Evolutionary conservation across 2,329 filamentous ascomycete species (phyloP), one percentile per base, ranked within the genome.

Genomic region (Sarocladium brachiariae): DNA sequence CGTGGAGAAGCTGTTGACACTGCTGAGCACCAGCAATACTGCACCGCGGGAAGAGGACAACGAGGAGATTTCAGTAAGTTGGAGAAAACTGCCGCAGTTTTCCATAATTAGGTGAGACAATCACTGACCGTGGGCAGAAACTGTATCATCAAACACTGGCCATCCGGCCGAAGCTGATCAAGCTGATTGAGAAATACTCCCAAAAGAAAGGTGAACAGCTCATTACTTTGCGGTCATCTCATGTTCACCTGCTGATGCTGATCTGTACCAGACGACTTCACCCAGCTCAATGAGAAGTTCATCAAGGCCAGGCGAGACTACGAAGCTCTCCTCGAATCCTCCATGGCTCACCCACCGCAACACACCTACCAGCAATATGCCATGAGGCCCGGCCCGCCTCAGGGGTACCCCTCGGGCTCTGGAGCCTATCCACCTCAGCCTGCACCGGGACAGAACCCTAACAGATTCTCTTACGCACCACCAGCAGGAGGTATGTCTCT

Each of bases 231-330:
- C n/a, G n/a, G n/a, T n/a, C n/a, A n/a, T n/a, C n/a, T n/a, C n/a
- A n/a, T n/a, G n/a, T n/a, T n/a, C n/a, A n/a, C n/a, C n/a, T n/a
- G n/a, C n/a, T n/a, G n/a, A n/a, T n/a, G n/a, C 24, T 50, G 31
- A 50, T 23, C 3, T 14, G 11, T 25, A 21, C 14, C 57, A 95
- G 93, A 99, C 69, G 93, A 99, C 67, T 97, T 99, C 63, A 96
- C 93, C 2, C 92, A 97, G 65, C 75, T 99, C 55, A 99, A 99
- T 63, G 93, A 99, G 68, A 97, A 97, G 71, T 99, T 99, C 68
- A 97, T 99, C 76, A 99, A 99, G 70, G 93, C 93, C 41, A 85
- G 93, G 56, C 82, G 92, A 60, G 93, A 99, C 69, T 99, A 99
- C 65, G 93, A 99, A 70, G 84, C 88, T 25, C 77, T 99, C n/a